These are phyloP conservation scores for Flammula alnicola DNA, from an alignment of 1,284 basidiomycete genomes.

Conservation along the genomic window DNA sequence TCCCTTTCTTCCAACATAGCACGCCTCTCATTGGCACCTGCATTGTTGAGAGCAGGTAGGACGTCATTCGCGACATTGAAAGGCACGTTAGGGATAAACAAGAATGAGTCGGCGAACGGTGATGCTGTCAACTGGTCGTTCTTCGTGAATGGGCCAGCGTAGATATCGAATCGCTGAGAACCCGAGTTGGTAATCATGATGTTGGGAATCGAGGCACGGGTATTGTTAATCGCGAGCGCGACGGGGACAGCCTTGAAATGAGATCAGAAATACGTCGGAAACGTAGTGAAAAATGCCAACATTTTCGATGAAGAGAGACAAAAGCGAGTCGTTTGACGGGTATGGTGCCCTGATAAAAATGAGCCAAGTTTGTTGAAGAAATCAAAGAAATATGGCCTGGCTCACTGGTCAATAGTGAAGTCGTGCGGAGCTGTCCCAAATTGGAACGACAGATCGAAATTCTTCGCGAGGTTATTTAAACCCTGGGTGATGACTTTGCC, in stretches of 20 bases:
- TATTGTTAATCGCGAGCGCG: constrained; percentile 65
- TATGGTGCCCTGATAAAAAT: constrained; percentile 52
- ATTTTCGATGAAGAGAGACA: constrained; percentile 65
- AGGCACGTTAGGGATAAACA: constrained; percentile 59
- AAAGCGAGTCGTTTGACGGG: constrained; percentile 66
- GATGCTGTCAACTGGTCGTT: constrained; percentile 80
- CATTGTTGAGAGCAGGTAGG: constrained; percentile 57
- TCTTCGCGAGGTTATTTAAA: constrained; percentile 52
- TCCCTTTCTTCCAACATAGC: constrained; percentile 39
- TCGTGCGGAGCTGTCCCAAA: constrained; percentile 79
- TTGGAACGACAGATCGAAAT: constrained; percentile 56
- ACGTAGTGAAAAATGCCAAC: constrained; percentile 38
- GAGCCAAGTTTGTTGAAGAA: background rate
- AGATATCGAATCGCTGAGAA: constrained; percentile 77
- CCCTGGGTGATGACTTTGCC: constrained; percentile 61
- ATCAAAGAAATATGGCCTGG: constrained; percentile 7
- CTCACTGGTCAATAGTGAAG: constrained; percentile 65
- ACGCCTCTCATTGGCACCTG: constrained; percentile 42
- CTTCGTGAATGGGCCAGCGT: constrained; percentile 70
- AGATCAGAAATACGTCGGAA: background rate
- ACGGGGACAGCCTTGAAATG: constrained; percentile 51
- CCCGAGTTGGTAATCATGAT: constrained; percentile 78
- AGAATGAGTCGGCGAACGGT: constrained; percentile 65
- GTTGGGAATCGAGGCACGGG: constrained; percentile 60
- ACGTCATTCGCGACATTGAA: constrained; percentile 55